Conservation (phyloP, 2,329 filamentous ascomycete genomes). For the Ceratocystis albifundus region DNA sequence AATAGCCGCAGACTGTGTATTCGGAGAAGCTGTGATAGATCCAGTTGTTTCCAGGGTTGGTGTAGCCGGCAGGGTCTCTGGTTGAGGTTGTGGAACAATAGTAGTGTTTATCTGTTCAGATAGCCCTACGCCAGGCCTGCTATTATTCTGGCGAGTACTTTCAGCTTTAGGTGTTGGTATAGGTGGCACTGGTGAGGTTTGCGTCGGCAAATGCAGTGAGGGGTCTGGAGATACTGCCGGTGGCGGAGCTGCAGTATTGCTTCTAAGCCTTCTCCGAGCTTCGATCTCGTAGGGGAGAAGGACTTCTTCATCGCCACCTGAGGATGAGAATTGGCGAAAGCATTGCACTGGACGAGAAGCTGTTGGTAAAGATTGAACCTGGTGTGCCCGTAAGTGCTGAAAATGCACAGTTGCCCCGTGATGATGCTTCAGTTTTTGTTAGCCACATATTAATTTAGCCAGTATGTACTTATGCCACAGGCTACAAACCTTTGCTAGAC, state of each 20-base stretch:
- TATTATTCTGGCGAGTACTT: too few relatives aligned
- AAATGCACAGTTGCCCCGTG: constrained; percentile 20
- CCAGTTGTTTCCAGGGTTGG: background rate
- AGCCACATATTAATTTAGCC: background rate
- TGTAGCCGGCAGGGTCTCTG: background rate
- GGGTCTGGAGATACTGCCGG: background rate
- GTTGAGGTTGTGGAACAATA: background rate
- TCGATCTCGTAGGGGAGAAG: constrained; percentile 17
- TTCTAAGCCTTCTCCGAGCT: constrained; percentile 14
- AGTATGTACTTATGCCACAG: background rate
- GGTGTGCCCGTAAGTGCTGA: constrained; percentile 16
- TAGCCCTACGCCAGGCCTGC: background rate
- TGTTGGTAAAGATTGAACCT: constrained; percentile 13
- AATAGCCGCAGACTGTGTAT: background rate
- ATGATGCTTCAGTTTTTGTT: constrained; percentile 19
- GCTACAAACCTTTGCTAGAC: constrained; percentile 18
- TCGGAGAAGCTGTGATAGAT: background rate
- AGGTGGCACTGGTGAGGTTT: background rate
- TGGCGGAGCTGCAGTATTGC: background rate
- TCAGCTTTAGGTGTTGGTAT: background rate
- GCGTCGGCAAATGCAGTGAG: background rate
- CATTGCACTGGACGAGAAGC: background rate
- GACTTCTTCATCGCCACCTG: constrained; percentile 13
- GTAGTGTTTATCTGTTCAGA: constrained; percentile 8
- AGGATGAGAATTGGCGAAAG: constrained; percentile 13